Conservation (phyloP, 371 early-diverging fungal species). For the Mortierella sp. region DNA sequence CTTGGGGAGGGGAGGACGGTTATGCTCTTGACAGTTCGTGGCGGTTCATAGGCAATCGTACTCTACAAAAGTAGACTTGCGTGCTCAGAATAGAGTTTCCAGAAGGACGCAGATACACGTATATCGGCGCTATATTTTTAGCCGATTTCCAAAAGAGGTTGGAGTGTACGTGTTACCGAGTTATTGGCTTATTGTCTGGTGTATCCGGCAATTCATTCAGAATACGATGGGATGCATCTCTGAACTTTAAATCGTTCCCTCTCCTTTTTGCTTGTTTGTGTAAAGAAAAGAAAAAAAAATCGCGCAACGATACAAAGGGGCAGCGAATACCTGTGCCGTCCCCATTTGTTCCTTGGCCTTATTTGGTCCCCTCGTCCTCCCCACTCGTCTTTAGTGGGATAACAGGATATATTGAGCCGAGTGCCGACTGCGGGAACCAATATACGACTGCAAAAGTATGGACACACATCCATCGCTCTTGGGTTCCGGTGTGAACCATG, state of each 20-base stretch:
- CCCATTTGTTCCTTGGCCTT: conserved; percentile 10
- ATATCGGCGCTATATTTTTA: background rate
- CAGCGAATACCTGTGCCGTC: conserved; percentile 23
- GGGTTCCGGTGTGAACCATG: no score
- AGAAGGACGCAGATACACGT: background rate
- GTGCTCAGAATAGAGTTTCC: no score
- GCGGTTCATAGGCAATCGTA: no score
- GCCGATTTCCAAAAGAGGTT: background rate
- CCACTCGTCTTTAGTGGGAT: background rate
- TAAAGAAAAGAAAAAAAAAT: background rate
- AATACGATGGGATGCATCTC: background rate
- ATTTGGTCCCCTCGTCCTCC: background rate
- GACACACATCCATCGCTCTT: no score
- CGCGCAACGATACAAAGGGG: conserved; percentile 1
- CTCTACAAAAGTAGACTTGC: no score
- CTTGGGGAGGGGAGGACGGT: no score
- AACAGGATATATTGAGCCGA: no score
- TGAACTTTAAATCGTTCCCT: conserved; percentile 4
- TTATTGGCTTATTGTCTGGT: conserved; percentile 31
- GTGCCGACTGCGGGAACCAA: no score
- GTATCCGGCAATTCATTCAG: conserved; percentile 22
- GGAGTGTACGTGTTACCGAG: conserved; percentile 28
- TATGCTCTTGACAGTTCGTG: no score
- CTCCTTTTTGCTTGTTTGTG: background rate
- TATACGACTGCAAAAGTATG: no score